These are phyloP conservation scores for Adenanthera pavonina DNA, from an alignment of 306 rosid species.

Conservation along the genomic window DNA sequence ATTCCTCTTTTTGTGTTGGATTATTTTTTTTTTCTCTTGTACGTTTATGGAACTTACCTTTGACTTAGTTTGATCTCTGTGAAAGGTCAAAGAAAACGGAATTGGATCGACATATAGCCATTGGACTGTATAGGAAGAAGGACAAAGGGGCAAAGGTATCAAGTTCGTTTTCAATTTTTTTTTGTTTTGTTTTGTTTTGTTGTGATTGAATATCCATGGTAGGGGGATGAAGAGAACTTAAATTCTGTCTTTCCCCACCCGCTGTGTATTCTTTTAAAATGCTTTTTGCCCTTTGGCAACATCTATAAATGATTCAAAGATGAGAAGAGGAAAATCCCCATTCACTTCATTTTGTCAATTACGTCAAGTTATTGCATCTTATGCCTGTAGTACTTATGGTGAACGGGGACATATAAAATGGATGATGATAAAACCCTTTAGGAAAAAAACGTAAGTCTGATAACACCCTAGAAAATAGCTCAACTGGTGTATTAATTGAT, in stretches of 20 bases:
- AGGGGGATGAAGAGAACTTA: not conserved
- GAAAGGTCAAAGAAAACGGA: conserved; percentile 5
- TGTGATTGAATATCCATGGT: conserved; percentile 19
- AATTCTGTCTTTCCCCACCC: not conserved
- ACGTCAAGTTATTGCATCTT: conserved; percentile 8
- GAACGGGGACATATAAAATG: too few species aligned
- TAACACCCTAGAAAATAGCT: too few species aligned
- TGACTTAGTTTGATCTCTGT: conserved; percentile 30
- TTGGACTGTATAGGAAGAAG: conserved; percentile 44
- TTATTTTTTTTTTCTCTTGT: not conserved
- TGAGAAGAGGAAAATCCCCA: conserved; percentile 55
- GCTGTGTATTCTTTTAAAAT: conserved; percentile 35
- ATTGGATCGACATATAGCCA: conserved; percentile 34
- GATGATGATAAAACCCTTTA: too few species aligned
- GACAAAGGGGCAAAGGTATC: conserved; percentile 26
- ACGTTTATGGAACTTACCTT: conserved; percentile 10
- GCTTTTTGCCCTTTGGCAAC: conserved; percentile 25
- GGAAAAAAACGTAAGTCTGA: too few species aligned
- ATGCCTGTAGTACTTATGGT: not conserved
- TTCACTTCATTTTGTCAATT: conserved; percentile 40
- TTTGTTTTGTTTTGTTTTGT: too few species aligned
- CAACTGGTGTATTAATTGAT: not conserved
- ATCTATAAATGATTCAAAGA: conserved; percentile 37
- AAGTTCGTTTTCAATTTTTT: conserved; percentile 3
- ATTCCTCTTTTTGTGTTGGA: not conserved